Evolutionary conservation across 2,329 filamentous ascomycete species (phyloP).

Genomic region (Stemphylium vesicarium): DNA sequence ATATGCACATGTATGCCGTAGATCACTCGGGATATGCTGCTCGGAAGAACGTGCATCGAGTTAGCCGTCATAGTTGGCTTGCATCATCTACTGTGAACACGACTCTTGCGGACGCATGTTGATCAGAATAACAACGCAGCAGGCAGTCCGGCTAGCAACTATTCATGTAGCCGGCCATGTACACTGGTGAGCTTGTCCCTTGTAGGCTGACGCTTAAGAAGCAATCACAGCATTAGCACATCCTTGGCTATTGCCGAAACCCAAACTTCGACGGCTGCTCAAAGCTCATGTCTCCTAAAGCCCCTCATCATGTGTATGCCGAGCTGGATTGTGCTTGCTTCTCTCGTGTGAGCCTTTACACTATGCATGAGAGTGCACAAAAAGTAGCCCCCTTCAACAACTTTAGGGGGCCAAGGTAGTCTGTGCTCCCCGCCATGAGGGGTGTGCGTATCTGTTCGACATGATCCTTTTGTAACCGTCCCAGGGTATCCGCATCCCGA

Average conservation of each 20-base stretch:
- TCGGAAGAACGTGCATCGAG: constrained; percentile 6
- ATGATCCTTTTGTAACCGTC: neutral
- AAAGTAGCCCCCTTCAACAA: constrained; percentile 9
- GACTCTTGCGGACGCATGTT: neutral
- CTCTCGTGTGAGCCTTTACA: neutral
- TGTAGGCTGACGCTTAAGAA: neutral
- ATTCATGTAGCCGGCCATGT: neutral
- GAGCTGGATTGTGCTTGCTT: constrained; percentile 6
- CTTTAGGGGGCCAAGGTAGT: neutral
- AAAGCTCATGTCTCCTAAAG: neutral
- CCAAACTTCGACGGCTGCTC: neutral
- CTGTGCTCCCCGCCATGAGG: neutral
- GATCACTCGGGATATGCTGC: neutral
- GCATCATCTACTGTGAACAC: neutral
- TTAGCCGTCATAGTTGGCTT: neutral
- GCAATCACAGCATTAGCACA: neutral
- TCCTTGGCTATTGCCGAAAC: neutral
- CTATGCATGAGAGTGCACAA: neutral
- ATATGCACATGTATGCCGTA: constrained; percentile 9
- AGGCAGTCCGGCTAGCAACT: neutral
- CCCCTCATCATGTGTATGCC: neutral
- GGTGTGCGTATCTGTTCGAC: neutral
- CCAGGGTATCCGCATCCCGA: neutral
- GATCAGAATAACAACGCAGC: neutral
- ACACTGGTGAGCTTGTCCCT: neutral